Evolutionary conservation across 2,329 filamentous ascomycete genomes (phyloP).

Genomic region (Corinectria fuckeliana): DNA sequence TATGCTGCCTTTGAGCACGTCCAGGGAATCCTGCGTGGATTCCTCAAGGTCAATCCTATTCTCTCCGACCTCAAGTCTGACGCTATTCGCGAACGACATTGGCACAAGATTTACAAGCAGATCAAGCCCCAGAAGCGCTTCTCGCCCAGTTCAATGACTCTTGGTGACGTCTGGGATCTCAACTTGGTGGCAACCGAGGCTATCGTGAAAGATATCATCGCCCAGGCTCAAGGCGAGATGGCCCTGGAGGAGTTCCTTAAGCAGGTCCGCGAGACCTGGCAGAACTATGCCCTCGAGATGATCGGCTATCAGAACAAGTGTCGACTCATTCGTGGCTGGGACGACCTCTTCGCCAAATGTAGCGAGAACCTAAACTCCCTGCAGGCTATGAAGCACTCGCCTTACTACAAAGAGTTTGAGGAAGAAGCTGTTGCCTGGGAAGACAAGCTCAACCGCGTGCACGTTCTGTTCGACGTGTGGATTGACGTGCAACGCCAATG

Average conservation of each 20-base stretch:
- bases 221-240: slow-evolving; percentile 97
- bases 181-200: slow-evolving; percentile 87
- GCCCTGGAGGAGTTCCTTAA: slow-evolving; percentile 96
- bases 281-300: slow-evolving; percentile 91
- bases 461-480: slow-evolving; percentile 98
- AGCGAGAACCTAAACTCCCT: slow-evolving; percentile 97
- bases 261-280: slow-evolving; percentile 96
- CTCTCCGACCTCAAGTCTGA: slow-evolving; percentile 94
- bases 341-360: slow-evolving; percentile 97
- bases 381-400: slow-evolving; percentile 98
- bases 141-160: slow-evolving; percentile 89
- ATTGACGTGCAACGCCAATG: slow-evolving; percentile 99
- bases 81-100: slow-evolving; percentile 94
- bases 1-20: slow-evolving; percentile 99
- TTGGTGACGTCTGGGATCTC: slow-evolving; percentile 99
- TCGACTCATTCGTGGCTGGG: slow-evolving; percentile 95
- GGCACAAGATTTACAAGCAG: slow-evolving; percentile 97
- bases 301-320: slow-evolving; percentile 99
- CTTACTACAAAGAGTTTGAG: slow-evolving; percentile 99
- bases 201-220: slow-evolving; percentile 90
- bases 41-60: slow-evolving; percentile 89
- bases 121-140: slow-evolving; percentile 93
- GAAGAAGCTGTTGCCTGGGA: slow-evolving; percentile 97
- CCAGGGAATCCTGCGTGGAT: slow-evolving; percentile 84
- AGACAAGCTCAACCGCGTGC: slow-evolving; percentile 95